Conservation (phyloP, 2,329 filamentous ascomycete genomes). For the Alternaria arborescens region DNA sequence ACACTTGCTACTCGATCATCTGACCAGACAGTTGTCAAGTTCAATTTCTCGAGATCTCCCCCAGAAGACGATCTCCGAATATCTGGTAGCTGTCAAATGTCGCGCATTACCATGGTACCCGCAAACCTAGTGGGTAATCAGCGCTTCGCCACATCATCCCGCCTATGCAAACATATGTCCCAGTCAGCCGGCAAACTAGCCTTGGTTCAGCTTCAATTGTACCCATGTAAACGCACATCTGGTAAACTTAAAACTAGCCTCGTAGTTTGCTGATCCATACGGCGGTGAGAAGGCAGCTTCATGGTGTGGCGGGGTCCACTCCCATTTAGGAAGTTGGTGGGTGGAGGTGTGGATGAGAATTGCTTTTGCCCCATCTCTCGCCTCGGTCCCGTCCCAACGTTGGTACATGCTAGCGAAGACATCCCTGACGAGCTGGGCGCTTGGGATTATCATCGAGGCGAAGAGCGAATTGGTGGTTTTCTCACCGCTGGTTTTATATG, state of each 20-base stretch:
- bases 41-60: background rate
- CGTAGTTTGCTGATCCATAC: background rate
- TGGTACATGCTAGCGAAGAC: conserved; percentile 4
- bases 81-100: conserved; percentile 1
- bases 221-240: background rate
- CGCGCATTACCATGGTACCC: conserved; percentile 5
- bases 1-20: background rate
- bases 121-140: background rate
- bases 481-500: conserved; percentile 2
- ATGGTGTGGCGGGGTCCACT: conserved; percentile 2
- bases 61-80: background rate
- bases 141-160: background rate
- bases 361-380: conserved; percentile 1
- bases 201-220: conserved; percentile 1
- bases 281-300: background rate
- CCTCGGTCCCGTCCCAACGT: conserved; percentile 8
- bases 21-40: background rate
- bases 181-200: background rate
- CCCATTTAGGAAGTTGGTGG: conserved; percentile 1
- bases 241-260: conserved; percentile 2
- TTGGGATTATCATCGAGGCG: background rate
- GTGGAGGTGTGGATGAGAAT: conserved; percentile 1
- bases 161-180: background rate
- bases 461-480: background rate
- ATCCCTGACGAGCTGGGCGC: background rate